Evolutionary conservation across 2,329 filamentous ascomycete genomes (phyloP).

Genomic region (Fusarium floridanum): DNA sequence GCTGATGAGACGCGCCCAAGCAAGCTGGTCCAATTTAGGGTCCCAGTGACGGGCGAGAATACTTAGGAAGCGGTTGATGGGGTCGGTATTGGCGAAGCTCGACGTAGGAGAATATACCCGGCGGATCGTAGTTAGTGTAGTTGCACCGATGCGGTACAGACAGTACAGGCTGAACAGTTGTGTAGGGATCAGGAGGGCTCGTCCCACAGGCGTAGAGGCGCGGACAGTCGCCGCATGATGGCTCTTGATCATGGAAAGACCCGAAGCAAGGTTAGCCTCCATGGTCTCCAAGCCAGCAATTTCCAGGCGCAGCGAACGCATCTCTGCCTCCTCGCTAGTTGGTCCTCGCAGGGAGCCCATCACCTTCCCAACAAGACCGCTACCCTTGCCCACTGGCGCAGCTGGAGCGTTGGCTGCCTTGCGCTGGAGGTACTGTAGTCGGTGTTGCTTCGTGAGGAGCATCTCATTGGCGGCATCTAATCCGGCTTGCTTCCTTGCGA

Average conservation of each 20-base stretch:
- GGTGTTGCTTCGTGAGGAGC: conserved; percentile 79
- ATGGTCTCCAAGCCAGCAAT: conserved; percentile 85
- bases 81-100: conserved; percentile 78
- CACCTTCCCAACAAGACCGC: conserved; percentile 79
- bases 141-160: conserved; percentile 84
- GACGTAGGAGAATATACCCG: conserved; percentile 60
- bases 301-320: conserved; percentile 76
- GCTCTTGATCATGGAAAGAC: conserved; percentile 72
- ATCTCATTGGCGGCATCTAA: conserved; percentile 84
- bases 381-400: conserved; percentile 39
- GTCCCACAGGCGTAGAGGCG: conserved; percentile 75
- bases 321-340: conserved; percentile 69
- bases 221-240: conserved; percentile 74
- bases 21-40: conserved; percentile 82
- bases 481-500: conserved; percentile 82
- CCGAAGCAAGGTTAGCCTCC: conserved; percentile 77
- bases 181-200: conserved; percentile 70
- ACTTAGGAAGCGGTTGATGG: conserved; percentile 85
- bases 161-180: conserved; percentile 85
- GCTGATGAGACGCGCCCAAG: conserved; percentile 87
- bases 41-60: conserved; percentile 87
- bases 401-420: conserved; percentile 60
- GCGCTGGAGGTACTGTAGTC: conserved; percentile 76
- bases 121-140: conserved; percentile 74
- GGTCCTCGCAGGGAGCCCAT: conserved; percentile 78